These are phyloP conservation scores for Pisolithus microcarpus DNA, from an alignment of 768 basidiomycete species.

Conservation along the genomic window DNA sequence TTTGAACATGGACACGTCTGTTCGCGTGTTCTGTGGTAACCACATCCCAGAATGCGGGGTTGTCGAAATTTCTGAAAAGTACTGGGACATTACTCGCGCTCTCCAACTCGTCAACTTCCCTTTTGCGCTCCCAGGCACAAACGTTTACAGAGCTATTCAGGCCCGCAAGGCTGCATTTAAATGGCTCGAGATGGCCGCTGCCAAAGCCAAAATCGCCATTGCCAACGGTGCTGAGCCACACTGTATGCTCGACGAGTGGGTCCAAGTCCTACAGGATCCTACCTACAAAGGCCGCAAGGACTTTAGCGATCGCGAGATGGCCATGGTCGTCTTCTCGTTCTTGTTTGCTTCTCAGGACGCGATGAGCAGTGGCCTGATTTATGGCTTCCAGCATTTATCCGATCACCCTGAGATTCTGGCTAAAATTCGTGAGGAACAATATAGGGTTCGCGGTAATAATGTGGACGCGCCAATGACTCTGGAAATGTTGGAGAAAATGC, in stretches of 20 bases:
- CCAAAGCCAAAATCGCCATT: slow-evolving; percentile 74
- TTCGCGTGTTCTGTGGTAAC: slow-evolving; percentile 89
- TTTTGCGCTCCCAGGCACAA: slow-evolving; percentile 89
- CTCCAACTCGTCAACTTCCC: slow-evolving; percentile 99
- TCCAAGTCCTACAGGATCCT: slow-evolving; percentile 60
- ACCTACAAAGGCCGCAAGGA: slow-evolving; percentile 70
- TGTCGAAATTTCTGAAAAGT: slow-evolving; percentile 81
- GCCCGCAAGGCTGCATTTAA: slow-evolving; percentile 80
- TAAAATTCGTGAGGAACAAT: slow-evolving; percentile 89
- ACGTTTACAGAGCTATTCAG: slow-evolving; percentile 89
- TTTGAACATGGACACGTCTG: slow-evolving; percentile 95
- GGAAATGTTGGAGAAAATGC: slow-evolving; percentile 88
- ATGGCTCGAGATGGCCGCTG: slow-evolving; percentile 74
- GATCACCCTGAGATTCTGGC: slow-evolving; percentile 85
- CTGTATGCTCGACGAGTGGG: slow-evolving; percentile 94
- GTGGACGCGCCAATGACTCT: slow-evolving; percentile 70
- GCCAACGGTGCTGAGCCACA: slow-evolving; percentile 70
- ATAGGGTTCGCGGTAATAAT: slow-evolving; percentile 72
- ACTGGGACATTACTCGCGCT: slow-evolving; percentile 92
- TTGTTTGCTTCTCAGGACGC: slow-evolving; percentile 96
- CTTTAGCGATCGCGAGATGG: slow-evolving; percentile 92
- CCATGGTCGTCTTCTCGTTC: slow-evolving; percentile 95
- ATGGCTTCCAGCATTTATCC: slow-evolving; percentile 92
- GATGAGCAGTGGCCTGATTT: slow-evolving; percentile 95
- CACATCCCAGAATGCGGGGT: slow-evolving; percentile 81